Percentiles rank a stretch among this genome's conserved stretches.
Evolutionary conservation across 306 rosid genomes (phyloP).

Genomic region (Parietaria judaica): DNA sequence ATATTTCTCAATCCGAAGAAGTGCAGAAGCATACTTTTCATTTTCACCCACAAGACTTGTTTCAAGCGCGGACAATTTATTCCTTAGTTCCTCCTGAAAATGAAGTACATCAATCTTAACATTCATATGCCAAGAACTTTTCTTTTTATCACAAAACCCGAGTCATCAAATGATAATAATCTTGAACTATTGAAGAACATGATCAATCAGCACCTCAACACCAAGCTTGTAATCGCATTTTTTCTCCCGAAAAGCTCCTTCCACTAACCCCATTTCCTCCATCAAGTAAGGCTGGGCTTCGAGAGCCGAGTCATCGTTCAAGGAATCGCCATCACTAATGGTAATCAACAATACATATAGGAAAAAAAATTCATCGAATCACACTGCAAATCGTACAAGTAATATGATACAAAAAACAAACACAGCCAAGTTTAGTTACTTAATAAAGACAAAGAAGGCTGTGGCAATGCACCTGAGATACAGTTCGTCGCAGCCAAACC

Average conservation of each 20-base stretch:
- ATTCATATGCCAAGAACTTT: not conserved
- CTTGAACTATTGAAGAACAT: not conserved
- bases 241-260: constrained; percentile 55
- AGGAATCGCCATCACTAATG: constrained; percentile 55
- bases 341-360: constrained; percentile 18
- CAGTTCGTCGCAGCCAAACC: constrained; percentile 44
- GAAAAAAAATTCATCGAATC: not conserved
- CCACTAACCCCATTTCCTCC: constrained; percentile 56
- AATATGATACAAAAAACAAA: not conserved
- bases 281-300: constrained; percentile 47
- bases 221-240: constrained; percentile 52
- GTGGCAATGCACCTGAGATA: constrained; percentile 44
- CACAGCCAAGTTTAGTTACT: too few relatives aligned
- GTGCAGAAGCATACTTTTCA: constrained; percentile 46
- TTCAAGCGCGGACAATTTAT: constrained; percentile 54
- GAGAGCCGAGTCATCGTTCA: constrained; percentile 30
- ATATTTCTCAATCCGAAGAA: constrained; percentile 53
- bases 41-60: constrained; percentile 42
- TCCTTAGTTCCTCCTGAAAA: constrained; percentile 70
- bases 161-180: not conserved
- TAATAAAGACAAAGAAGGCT: not conserved
- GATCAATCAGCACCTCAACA: constrained; percentile 41
- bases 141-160: not conserved
- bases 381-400: not conserved
- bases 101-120: not conserved